phyloP scores from a whole-genome alignment of 306 rosid species.

The Malus domestica region ASM211411v1 NC_041789.1:18267001-18267500 shows the following conservation, averaged over 20 bases:
- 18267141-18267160: background rate
- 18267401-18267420: background rate
- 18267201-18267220: too few relatives aligned
- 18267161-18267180: too few relatives aligned
- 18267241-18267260: background rate
- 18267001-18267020: background rate
- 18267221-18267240: background rate
- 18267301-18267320: background rate
- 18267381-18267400: background rate
- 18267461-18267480: too few relatives aligned
- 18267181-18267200: too few relatives aligned
- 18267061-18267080: constrained; percentile 2
- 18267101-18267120: background rate
- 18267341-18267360: background rate
- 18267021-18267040: background rate
- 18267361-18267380: background rate
- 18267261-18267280: background rate
- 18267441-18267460: too few relatives aligned
- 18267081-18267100: background rate
- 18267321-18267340: background rate
- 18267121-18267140: background rate
- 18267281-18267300: background rate
- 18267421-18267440: too few relatives aligned
- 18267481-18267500: too few relatives aligned
- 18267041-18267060: background rate